Base-by-base conservation (phyloP, 441 rosid species). In the Aleurites moluccanus region DNA sequence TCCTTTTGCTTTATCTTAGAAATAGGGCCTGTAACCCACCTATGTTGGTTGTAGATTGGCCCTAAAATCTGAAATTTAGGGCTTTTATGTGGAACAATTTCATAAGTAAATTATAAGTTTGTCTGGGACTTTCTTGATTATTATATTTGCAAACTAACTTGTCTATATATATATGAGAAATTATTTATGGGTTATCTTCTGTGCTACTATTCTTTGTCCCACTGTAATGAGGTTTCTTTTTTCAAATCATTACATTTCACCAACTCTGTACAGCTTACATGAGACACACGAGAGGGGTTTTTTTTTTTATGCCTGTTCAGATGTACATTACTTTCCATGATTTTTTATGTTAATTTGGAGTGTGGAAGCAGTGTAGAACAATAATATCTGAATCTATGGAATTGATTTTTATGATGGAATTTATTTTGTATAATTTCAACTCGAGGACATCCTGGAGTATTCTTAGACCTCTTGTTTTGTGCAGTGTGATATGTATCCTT, bases 401-500 rank as follows among this genome's bases (percentile, higher is more conserved):
- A 1, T 28, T 28, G 30, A 28, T 28, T 28, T 28, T 28, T 28
- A 28, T 28, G 30, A 28, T 28, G 30, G 30, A 28, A 28, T 28
- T 28, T 28, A 28, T 28, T 28, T 28, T 28, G 30, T 28, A 28
- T 28, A 28, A n/a, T 53, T 62, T 66, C 18, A 27, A 50, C 30
- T 6, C 59, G 8, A 4, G 14, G 16, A 18, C 25, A 50, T 68
- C 65, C 6, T 28, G 45, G 23, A 27, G 40, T 59, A 35, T 27
- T 80, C 30, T 83, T 66, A 67, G 69, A 27, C 73, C 64, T 56
- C 75, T 23, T 28, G 33, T 30, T 30, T 83, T 27, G 75, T 82
- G 79, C 83, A 93, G 99, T 80, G 97, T 88, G 81, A 91, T 86
- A 0, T 93, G 99, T 78, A 93, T 93, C 72, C 97, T 95, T 61